These are phyloP conservation scores for Leccinum boreale DNA, from an alignment of 768 basidiomycete species.

Conservation along the genomic window DNA sequence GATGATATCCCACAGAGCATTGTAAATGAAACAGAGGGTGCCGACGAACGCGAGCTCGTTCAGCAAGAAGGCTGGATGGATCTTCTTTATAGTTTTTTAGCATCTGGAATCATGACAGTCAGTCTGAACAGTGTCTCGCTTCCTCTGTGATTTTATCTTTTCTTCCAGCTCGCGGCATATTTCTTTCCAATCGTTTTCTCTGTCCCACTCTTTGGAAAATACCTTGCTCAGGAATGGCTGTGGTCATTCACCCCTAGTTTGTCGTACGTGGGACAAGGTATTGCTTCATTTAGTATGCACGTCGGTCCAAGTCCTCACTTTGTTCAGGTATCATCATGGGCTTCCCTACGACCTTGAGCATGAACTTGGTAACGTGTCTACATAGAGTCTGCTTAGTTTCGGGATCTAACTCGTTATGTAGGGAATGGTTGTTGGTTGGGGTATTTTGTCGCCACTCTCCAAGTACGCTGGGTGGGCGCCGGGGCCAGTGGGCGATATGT, in stretches of 20 bases:
- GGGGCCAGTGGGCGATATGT: constrained; percentile 85
- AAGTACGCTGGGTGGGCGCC: constrained; percentile 89
- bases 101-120: constrained; percentile 76
- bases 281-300: neutral
- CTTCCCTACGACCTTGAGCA: constrained; percentile 87
- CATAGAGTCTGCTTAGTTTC: neutral
- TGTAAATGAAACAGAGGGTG: constrained; percentile 25
- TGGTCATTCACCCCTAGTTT: constrained; percentile 93
- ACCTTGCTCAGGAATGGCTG: constrained; percentile 83
- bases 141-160: neutral
- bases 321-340: constrained; percentile 93
- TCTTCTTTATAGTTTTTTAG: constrained; percentile 73
- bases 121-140: constrained; percentile 18
- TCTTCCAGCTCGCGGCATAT: constrained; percentile 69
- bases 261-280: constrained; percentile 89
- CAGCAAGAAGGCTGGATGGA: constrained; percentile 74
- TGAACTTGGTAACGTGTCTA: constrained; percentile 69
- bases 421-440: constrained; percentile 99
- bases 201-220: constrained; percentile 79
- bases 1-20: constrained; percentile 18
- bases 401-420: constrained; percentile 27
- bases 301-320: constrained; percentile 1
- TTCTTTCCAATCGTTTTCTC: constrained; percentile 89
- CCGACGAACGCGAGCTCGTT: constrained; percentile 45
- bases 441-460: constrained; percentile 82